These are phyloP conservation scores for Aspergillus sp. DNA, from an alignment of 2,329 filamentous ascomycete species.

Conservation along the genomic window DNA sequence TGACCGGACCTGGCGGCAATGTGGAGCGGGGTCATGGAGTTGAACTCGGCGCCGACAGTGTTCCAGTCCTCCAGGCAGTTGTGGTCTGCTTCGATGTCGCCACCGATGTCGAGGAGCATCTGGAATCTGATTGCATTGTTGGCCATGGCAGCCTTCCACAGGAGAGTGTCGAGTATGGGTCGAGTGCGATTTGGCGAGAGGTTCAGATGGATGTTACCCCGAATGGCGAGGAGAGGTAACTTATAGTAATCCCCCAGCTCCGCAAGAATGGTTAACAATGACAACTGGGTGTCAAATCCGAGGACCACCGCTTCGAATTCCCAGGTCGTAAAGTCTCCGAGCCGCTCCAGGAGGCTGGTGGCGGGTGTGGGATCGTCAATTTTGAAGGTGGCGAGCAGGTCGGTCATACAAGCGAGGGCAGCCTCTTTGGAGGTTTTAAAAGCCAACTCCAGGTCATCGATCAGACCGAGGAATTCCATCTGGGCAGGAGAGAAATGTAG, in stretches of 20 bases:
- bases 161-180: background rate
- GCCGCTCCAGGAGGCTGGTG: background rate
- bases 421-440: background rate
- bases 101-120: background rate
- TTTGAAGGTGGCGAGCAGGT: background rate
- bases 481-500: background rate
- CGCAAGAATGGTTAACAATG: background rate
- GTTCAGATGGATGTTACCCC: background rate
- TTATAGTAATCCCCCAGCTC: background rate
- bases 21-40: background rate
- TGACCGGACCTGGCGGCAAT: background rate
- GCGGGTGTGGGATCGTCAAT: background rate
- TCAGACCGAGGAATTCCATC: background rate
- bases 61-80: background rate
- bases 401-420: background rate
- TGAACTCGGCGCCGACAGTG: background rate
- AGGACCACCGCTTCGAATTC: background rate
- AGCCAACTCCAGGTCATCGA: background rate
- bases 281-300: background rate
- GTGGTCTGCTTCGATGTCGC: background rate
- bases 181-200: background rate
- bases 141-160: background rate
- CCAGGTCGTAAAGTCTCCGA: background rate
- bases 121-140: background rate
- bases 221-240: background rate